A percentile compares a stretch with the other conserved stretches of the same genome.
phyloP scores from a whole-genome alignment of 768 basidiomycete genomes.

The Symmetrospora coprosmae region DNA sequence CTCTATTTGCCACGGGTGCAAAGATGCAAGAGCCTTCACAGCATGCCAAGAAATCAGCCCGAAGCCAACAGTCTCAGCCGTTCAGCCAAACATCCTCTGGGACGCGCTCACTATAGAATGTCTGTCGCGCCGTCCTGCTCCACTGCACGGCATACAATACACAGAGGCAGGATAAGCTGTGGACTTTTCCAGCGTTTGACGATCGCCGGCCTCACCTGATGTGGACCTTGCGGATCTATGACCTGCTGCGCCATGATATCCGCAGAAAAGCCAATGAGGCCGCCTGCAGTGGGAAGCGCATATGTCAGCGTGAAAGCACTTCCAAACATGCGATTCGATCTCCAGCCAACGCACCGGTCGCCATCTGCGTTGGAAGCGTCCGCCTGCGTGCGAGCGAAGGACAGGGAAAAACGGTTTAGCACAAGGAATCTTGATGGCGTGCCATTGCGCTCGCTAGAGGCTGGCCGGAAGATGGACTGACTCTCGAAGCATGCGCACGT shows the following conservation, averaged over 20 bases:
- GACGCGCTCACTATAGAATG: slow-evolving; percentile 1
- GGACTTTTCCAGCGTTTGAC: too few relatives aligned
- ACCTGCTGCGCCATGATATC: slow-evolving; percentile 4
- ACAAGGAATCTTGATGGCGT: not conserved
- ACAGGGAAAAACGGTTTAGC: not conserved
- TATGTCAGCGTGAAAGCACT: too few relatives aligned
- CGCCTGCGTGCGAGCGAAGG: too few relatives aligned
- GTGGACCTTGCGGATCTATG: not conserved
- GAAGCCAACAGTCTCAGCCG: too few relatives aligned
- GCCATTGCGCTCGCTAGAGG: too few relatives aligned
- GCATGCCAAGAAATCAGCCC: too few relatives aligned
- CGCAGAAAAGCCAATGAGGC: slow-evolving; percentile 6
- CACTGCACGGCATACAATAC: not conserved
- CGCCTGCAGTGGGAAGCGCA: too few relatives aligned
- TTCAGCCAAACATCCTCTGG: not conserved
- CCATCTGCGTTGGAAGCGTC: slow-evolving; percentile 32
- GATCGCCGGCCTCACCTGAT: slow-evolving; percentile 1
- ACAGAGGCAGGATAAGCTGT: too few relatives aligned
- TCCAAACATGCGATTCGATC: too few relatives aligned
- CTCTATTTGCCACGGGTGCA: slow-evolving; percentile 12
- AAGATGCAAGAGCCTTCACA: not conserved
- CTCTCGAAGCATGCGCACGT: slow-evolving; percentile 14
- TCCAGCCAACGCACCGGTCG: slow-evolving; percentile 11
- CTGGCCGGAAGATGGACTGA: too few relatives aligned
- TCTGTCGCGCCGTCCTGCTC: slow-evolving; percentile 1